Evolutionary conservation across 441 rosid genomes (phyloP).

Genomic region (Manihot esculenta): DNA sequence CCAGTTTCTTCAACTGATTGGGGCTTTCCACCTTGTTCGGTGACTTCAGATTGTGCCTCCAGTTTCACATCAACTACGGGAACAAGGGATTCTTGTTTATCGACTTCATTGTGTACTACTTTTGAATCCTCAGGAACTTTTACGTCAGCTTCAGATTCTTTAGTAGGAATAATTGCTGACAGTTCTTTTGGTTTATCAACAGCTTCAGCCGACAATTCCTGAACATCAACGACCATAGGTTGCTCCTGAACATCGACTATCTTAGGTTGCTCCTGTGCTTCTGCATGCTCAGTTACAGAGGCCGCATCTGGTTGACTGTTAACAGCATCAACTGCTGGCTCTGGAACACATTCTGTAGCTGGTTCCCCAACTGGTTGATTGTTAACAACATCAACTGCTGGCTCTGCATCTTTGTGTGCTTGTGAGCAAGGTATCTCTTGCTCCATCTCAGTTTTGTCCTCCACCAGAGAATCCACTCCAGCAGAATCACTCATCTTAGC

Average conservation of each 20-base stretch:
- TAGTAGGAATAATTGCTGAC: conserved; percentile 20
- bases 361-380: conserved; percentile 12
- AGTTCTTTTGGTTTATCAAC: conserved; percentile 5
- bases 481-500: conserved; percentile 7
- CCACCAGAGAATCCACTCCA: background rate
- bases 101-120: background rate
- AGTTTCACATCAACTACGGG: background rate
- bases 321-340: conserved; percentile 5
- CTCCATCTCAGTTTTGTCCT: conserved; percentile 1
- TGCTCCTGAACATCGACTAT: conserved; percentile 15
- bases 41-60: conserved; percentile 27
- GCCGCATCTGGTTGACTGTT: conserved; percentile 8
- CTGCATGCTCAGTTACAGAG: background rate
- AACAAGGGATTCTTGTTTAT: background rate
- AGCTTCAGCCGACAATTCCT: conserved; percentile 26
- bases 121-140: background rate
- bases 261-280: no score
- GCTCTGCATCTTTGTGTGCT: background rate
- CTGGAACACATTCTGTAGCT: conserved; percentile 19
- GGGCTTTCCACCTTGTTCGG: conserved; percentile 18
- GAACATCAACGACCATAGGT: conserved; percentile 17
- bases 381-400: background rate
- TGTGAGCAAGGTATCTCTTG: conserved; percentile 3
- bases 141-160: background rate
- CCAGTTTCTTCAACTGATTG: conserved; percentile 10